Evolutionary conservation across 306 rosid species (phyloP).

Genomic region (Abrus precatorius): DNA sequence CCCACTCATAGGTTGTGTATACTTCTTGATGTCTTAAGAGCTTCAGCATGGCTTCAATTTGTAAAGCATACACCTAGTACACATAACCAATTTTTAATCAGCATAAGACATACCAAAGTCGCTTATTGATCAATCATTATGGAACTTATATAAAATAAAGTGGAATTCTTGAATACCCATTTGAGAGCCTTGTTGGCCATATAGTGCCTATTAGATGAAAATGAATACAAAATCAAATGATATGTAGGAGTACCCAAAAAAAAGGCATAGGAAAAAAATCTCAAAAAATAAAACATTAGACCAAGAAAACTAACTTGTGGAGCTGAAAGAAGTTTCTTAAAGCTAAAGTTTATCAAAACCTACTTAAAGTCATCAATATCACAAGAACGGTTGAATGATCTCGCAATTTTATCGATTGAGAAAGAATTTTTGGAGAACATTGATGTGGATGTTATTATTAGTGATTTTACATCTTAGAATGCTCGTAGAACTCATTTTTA

Average conservation of each 20-base stretch:
- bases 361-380: too few relatives aligned
- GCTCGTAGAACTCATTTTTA: too few relatives aligned
- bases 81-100: slow-evolving; percentile 36
- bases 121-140: slow-evolving; percentile 5
- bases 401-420: too few relatives aligned
- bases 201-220: neutral
- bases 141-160: neutral
- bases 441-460: too few relatives aligned
- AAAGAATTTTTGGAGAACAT: too few relatives aligned
- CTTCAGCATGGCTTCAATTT: slow-evolving; percentile 85
- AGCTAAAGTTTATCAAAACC: too few relatives aligned
- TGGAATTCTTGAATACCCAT: neutral
- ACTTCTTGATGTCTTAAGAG: slow-evolving; percentile 84
- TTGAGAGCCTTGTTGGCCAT: neutral
- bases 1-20: slow-evolving; percentile 56
- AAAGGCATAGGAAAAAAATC: neutral
- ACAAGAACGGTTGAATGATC: too few relatives aligned
- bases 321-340: slow-evolving; percentile 52
- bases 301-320: slow-evolving; percentile 62
- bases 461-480: too few relatives aligned
- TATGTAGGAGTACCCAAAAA: neutral
- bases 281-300: neutral
- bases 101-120: neutral
- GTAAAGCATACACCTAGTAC: slow-evolving; percentile 75
- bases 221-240: neutral